Evolutionary conservation across 1,284 basidiomycete genomes (phyloP), one percentile per base, ranked within the genome.

Genomic region (Neolentinus lepideus): DNA sequence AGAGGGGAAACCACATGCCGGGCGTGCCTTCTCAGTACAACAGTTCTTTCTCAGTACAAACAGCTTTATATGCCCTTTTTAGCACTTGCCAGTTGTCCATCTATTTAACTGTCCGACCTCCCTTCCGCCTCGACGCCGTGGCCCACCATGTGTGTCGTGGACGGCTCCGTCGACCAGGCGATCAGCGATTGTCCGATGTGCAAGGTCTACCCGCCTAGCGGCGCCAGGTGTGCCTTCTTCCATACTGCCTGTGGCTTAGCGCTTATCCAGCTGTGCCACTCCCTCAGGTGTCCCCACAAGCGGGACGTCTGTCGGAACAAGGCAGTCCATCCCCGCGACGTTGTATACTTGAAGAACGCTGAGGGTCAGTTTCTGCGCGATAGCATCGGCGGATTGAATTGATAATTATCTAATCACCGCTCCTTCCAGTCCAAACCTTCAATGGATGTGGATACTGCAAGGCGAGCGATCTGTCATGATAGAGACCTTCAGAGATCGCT

Each of bases 381-480:
- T 46, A 19, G 43, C 29, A 4, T 31, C 12, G 29, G 6, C 16
- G 9, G 45, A 21, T 9, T 25, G 9, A 47, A 25, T 19, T 47
- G 47, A 25, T 26, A 6, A 26, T 50, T 25, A 50, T 50, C 27
- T 29, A 50, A 50, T 25, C 47, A 22, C 8, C 16, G 12, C 27
- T 6, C 6, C 58, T 43, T 58, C 55, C 68, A 90, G 88, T 90
- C 59, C 81, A 84, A 66, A 81, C 80, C 33, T 91, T 91, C 74
- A 90, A 87, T 63, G 88, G 88, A 43, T 92, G 88, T 68, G 89
- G 88, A 19, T 91, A 80, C 69, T 91, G 88, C 84, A 91, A 90
- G 81, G 89, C 89, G 56, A 35, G 69, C 66, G 38, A 16, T 55
- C 61, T 56, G 52, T 57, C 61, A 36, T 52, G 57, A 29, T 60